Evolutionary conservation across 768 basidiomycete species (phyloP), one percentile per base, ranked within the genome.

Genomic region (Trametes cubensis): DNA sequence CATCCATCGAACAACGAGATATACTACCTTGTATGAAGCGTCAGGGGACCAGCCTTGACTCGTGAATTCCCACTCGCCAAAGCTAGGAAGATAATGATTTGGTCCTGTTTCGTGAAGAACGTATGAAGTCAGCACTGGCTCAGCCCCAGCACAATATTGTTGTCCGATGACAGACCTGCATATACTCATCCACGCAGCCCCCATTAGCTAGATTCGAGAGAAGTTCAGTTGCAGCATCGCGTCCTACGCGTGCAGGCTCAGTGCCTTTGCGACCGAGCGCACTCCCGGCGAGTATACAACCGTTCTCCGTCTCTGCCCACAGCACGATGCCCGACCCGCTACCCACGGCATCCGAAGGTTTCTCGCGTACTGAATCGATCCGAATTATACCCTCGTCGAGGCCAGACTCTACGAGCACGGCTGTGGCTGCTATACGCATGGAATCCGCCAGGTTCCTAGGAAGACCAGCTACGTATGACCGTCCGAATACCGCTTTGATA

Each of bases 31-130:
- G 90, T 91, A 73, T 92, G 90, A 63, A 89, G 72, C 21, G 81
- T 85, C 38, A 92, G 66, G 4, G 84, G 87, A 2, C 83, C 82
- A 25, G 74, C 81, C 48, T 76, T 78, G 26, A 92, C 76, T 55
- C 76, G 77, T 13, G 88, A 91, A 25, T 67, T 79, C 4, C 89
- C 89, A 51, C 85, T 73, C 10, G 90, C 89, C 18, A 92, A 78
- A 10, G 88, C 88, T 75, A 92, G 83, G 69, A 90, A 86, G 40
- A 92, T 82, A 48, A 92, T 84, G 20, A 92, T 86, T 69, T 92
- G 90, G 71, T 93, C 91, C 78, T 90, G 79, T 34, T 34, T 11
- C 34, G 10, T 6, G 34, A 34, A 34, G 18, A 80, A 66, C 48
- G 17, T 4, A 1, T 4, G 8, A 23, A 28, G 14, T 49, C 45